Evolutionary conservation across 768 basidiomycete species (phyloP).

Genomic region (Lactarius pseudohatsudake): DNA sequence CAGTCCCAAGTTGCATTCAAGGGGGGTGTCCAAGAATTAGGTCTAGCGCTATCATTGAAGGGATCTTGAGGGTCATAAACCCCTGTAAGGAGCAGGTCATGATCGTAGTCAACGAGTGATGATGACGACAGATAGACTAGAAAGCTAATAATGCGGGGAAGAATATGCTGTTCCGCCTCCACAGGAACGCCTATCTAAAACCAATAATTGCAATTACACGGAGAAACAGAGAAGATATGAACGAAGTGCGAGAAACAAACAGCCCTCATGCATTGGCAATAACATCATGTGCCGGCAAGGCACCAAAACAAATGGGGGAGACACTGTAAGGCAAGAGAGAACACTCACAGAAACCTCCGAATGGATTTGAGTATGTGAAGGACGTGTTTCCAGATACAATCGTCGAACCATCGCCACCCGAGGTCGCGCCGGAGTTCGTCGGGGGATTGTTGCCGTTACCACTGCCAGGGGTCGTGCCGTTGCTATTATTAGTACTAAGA

Average conservation of each 20-base stretch:
- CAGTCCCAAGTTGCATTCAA: slow-evolving; percentile 78
- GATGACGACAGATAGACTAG: background rate
- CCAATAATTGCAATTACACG: background rate
- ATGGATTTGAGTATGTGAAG: slow-evolving; percentile 47
- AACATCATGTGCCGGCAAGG: background rate
- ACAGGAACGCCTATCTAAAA: slow-evolving; percentile 9
- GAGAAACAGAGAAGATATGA: background rate
- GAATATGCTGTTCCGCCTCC: background rate
- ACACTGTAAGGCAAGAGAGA: background rate
- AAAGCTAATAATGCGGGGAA: slow-evolving; percentile 9
- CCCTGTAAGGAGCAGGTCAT: slow-evolving; percentile 43
- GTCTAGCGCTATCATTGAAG: slow-evolving; percentile 71
- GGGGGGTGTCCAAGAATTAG: slow-evolving; percentile 80
- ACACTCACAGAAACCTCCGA: slow-evolving; percentile 45
- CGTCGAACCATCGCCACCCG: slow-evolving; percentile 29
- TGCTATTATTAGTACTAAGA: background rate
- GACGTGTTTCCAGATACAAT: slow-evolving; percentile 44
- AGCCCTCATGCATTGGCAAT: background rate
- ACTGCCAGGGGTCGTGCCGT: background rate
- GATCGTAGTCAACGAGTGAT: background rate
- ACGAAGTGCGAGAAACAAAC: background rate
- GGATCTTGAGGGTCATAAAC: slow-evolving; percentile 68
- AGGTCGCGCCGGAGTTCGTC: slow-evolving; percentile 1
- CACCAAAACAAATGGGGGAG: background rate
- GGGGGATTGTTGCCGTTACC: slow-evolving; percentile 1